phyloP scores from a whole-genome alignment of 208 protist species.

The Porcisia hertigi region DNA sequence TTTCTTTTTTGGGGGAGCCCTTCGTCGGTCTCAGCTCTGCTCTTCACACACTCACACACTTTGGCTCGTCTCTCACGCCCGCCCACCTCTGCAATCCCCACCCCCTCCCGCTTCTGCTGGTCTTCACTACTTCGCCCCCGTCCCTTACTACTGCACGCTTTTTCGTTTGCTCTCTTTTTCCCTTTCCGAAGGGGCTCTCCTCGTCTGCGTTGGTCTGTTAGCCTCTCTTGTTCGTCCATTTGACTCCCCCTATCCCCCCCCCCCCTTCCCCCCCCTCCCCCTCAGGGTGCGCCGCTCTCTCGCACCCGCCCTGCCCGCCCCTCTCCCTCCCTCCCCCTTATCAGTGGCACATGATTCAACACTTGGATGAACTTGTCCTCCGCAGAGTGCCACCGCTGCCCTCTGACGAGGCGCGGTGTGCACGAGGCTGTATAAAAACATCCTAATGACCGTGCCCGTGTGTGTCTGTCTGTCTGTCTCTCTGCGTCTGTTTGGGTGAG shows the following conservation, averaged over 20 bases:
- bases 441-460: too few species aligned
- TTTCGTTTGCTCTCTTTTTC: neutral
- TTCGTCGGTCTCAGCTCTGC: conserved; percentile 4
- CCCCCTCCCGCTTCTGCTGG: neutral
- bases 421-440: too few species aligned
- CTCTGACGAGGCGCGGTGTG: too few species aligned
- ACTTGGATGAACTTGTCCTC: too few species aligned
- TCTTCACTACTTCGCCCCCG: neutral
- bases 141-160: neutral
- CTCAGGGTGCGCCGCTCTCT: too few species aligned
- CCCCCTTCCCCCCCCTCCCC: neutral
- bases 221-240: neutral
- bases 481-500: too few species aligned
- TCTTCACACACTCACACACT: conserved; percentile 9
- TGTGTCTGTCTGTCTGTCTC: too few species aligned
- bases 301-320: too few species aligned
- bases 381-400: too few species aligned
- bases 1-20: neutral
- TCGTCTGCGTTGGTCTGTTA: conserved; percentile 1
- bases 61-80: neutral
- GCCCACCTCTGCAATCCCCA: neutral
- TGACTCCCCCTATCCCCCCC: neutral
- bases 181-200: neutral
- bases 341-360: too few species aligned
- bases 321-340: too few species aligned